Evolutionary conservation across 2,329 filamentous ascomycete species (phyloP).

Genomic region (Bertia moriformis): DNA sequence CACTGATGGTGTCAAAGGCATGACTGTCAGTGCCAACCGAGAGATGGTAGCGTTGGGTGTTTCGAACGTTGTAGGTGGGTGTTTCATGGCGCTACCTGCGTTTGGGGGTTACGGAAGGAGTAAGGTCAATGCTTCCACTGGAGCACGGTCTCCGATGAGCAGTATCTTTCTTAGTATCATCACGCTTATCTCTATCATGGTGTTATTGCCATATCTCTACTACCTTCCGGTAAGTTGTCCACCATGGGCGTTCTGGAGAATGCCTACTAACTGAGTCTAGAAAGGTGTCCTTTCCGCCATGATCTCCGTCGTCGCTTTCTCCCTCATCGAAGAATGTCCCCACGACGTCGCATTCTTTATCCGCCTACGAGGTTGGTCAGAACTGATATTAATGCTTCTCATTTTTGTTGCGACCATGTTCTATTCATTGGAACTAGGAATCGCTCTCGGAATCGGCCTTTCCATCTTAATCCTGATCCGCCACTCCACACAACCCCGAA

Average conservation of each 20-base stretch:
- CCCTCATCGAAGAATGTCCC: slow-evolving; percentile 86
- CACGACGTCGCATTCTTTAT: slow-evolving; percentile 85
- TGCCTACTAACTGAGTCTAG: slow-evolving; percentile 22
- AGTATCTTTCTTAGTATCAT: slow-evolving; percentile 75
- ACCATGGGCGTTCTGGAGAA: neutral
- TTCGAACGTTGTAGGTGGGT: slow-evolving; percentile 79
- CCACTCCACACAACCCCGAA: slow-evolving; percentile 52
- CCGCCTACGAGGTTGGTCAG: slow-evolving; percentile 70
- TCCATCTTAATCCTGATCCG: slow-evolving; percentile 80
- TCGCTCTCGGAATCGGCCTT: slow-evolving; percentile 82
- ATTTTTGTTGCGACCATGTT: slow-evolving; percentile 90
- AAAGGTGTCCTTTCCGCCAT: slow-evolving; percentile 88
- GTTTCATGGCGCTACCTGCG: slow-evolving; percentile 82
- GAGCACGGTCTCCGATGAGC: slow-evolving; percentile 84
- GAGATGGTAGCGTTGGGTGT: slow-evolving; percentile 84
- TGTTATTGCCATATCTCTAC: slow-evolving; percentile 81
- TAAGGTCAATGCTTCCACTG: slow-evolving; percentile 86
- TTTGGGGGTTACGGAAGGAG: slow-evolving; percentile 94
- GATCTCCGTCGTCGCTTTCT: slow-evolving; percentile 90
- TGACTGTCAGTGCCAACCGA: slow-evolving; percentile 76
- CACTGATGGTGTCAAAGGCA: slow-evolving; percentile 57
- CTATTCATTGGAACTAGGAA: slow-evolving; percentile 84
- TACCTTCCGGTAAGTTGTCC: slow-evolving; percentile 67
- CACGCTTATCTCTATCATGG: slow-evolving; percentile 66
- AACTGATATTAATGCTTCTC: slow-evolving; percentile 72